phyloP scores from a whole-genome alignment of 441 rosid genomes.

The Sinapis alba region DNA sequence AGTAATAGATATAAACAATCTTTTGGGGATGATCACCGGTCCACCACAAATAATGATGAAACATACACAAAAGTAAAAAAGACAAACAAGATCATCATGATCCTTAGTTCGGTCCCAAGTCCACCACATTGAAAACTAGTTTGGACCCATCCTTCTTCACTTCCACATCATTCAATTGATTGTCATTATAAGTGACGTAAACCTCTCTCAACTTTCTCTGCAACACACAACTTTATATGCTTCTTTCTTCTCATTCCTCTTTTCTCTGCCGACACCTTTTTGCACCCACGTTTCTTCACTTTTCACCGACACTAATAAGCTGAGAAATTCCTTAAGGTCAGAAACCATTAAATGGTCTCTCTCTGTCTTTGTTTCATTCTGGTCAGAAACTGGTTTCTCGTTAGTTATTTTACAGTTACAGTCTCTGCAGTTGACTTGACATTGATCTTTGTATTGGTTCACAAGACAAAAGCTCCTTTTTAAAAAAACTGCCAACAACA shows the following conservation, averaged over 20 bases:
- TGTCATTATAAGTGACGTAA: background rate
- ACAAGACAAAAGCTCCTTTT: slow-evolving; percentile 29
- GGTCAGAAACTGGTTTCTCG: slow-evolving; percentile 25
- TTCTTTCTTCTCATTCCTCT: slow-evolving; percentile 15
- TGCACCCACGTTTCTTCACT: slow-evolving; percentile 30
- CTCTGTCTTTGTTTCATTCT: slow-evolving; percentile 14
- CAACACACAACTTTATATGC: background rate
- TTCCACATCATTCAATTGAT: slow-evolving; percentile 29
- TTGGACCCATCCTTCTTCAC: slow-evolving; percentile 18
- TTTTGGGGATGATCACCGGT: slow-evolving; percentile 1
- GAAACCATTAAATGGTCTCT: background rate
- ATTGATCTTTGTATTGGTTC: slow-evolving; percentile 10
- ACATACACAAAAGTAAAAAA: slow-evolving; percentile 22
- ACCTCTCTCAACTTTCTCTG: background rate
- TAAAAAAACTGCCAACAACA: slow-evolving; percentile 37
- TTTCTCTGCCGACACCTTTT: slow-evolving; percentile 39
- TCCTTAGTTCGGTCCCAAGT: slow-evolving; percentile 28
- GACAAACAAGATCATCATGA: slow-evolving; percentile 34
- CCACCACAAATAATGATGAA: slow-evolving; percentile 10
- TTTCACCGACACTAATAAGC: slow-evolving; percentile 29
- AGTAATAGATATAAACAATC: background rate
- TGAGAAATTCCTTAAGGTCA: background rate
- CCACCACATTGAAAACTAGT: background rate
- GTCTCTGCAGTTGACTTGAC: slow-evolving; percentile 18
- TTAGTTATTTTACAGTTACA: slow-evolving; percentile 20